Evolutionary conservation across 768 basidiomycete genomes (phyloP).

Genomic region (Galerina marginata): DNA sequence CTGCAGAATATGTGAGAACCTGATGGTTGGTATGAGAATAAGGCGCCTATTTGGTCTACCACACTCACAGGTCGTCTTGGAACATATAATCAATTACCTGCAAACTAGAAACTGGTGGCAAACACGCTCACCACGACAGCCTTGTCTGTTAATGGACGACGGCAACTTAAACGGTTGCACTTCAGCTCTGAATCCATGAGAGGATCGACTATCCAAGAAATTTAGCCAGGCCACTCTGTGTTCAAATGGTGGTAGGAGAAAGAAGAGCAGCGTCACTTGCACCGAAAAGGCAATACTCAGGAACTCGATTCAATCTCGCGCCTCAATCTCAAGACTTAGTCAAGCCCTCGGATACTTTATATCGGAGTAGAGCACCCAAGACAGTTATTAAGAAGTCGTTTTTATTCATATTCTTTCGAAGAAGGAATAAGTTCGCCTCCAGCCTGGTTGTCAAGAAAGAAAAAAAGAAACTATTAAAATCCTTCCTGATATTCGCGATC

Average conservation of each 20-base stretch:
- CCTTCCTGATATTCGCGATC: conserved; percentile 1
- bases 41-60: not conserved
- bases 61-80: conserved; percentile 35
- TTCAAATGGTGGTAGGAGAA: not conserved
- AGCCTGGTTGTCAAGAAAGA: no score
- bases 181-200: conserved; percentile 79
- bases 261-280: not conserved
- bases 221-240: not conserved
- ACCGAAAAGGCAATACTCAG: no score
- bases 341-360: no score
- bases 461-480: not conserved
- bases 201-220: not conserved
- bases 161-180: conserved; percentile 81
- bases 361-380: no score
- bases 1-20: conserved; percentile 91
- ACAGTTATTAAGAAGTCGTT: no score
- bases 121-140: conserved; percentile 77
- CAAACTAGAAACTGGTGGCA: not conserved
- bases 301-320: no score
- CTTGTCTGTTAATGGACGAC: conserved; percentile 70
- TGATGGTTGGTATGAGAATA: conserved; percentile 29
- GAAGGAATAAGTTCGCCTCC: no score
- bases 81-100: not conserved
- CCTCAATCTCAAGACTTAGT: no score
- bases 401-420: no score